Conservation (phyloP, 2,329 filamentous ascomycete genomes). For the Hypoxylon sp. region DNA sequence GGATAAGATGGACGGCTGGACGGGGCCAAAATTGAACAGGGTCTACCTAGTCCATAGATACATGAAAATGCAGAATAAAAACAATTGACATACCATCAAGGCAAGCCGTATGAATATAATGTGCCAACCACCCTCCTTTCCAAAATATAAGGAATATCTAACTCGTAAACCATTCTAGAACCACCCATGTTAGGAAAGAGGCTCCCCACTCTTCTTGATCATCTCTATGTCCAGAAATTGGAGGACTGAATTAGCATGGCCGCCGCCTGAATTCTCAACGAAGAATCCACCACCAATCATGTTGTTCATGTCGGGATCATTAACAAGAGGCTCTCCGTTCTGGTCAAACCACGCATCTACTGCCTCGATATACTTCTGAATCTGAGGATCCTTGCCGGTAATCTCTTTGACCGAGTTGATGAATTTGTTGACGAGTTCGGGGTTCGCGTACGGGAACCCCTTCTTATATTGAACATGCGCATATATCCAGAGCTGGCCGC, state of each 20-base stretch:
- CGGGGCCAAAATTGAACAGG: background rate
- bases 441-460: background rate
- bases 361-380: slow-evolving; percentile 2
- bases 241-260: background rate
- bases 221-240: background rate
- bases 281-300: slow-evolving; percentile 3
- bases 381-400: background rate
- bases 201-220: slow-evolving; percentile 16
- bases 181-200: background rate
- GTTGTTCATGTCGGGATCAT: background rate
- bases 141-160: background rate
- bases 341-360: slow-evolving; percentile 1
- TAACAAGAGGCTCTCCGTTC: background rate
- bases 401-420: background rate
- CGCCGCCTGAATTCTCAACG: slow-evolving; percentile 5
- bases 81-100: background rate
- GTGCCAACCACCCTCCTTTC: background rate
- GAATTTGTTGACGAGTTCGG: background rate
- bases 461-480: background rate
- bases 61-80: background rate
- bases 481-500: slow-evolving; percentile 3
- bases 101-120: background rate
- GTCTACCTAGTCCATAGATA: slow-evolving; percentile 3
- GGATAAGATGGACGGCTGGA: background rate
- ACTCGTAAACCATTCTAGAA: background rate